phyloP scores from a whole-genome alignment of 495 filamentous ascomycete species.

The Neurospora intermedia region DNA sequence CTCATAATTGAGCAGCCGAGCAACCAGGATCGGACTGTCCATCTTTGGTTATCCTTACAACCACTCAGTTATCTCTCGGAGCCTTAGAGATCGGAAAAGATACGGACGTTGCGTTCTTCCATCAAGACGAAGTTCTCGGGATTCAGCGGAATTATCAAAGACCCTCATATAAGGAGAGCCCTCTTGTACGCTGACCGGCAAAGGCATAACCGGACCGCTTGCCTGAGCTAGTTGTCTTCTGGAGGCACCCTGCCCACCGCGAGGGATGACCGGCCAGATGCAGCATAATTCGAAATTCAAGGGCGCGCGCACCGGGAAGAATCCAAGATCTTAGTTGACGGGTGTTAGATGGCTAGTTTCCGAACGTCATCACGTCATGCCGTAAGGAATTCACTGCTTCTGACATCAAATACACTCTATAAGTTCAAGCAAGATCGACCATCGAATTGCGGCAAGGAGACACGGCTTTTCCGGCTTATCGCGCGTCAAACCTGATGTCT shows the following conservation, averaged over 20 bases:
- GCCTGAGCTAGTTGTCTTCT: background rate
- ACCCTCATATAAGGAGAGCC: background rate
- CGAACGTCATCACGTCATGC: background rate
- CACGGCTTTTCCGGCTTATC: background rate
- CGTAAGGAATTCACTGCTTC: background rate
- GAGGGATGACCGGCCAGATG: background rate
- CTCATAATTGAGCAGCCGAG: background rate
- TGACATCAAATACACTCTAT: background rate
- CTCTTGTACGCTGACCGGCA: background rate
- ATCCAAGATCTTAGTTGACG: background rate
- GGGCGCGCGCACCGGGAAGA: background rate
- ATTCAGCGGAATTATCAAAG: background rate
- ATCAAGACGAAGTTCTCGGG: background rate
- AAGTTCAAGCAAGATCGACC: background rate
- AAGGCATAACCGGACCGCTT: background rate
- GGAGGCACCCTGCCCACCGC: background rate
- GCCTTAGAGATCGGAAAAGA: background rate
- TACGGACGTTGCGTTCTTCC: background rate
- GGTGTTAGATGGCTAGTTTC: background rate
- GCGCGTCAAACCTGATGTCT: background rate
- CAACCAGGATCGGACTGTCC: background rate
- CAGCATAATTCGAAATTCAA: background rate
- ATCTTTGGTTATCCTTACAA: background rate
- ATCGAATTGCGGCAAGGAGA: background rate
- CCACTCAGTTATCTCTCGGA: background rate